Evolutionary conservation across 148 eudicot species (phyloP).

Genomic region (Polygonum maritimum): DNA sequence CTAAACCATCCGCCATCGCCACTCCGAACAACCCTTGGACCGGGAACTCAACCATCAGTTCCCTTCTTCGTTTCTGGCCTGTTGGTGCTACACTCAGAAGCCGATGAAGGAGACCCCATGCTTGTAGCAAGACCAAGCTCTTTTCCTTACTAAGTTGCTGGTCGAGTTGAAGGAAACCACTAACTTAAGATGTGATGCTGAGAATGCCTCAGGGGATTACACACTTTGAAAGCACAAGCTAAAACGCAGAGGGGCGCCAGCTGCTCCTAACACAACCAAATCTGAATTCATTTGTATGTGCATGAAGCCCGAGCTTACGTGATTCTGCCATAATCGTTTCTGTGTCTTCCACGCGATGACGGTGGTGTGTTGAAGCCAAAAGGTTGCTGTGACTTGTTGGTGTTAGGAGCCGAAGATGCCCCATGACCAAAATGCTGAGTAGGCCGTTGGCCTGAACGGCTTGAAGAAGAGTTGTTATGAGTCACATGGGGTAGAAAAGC

Average conservation of each 20-base stretch:
- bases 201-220: background rate
- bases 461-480: conserved; percentile 35
- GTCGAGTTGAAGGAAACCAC: background rate
- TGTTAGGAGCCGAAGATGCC: conserved; percentile 35
- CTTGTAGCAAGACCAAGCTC: background rate
- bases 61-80: background rate
- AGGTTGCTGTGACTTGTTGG: conserved; percentile 28
- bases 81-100: background rate
- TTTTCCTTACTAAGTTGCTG: background rate
- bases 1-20: background rate
- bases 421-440: conserved; percentile 52
- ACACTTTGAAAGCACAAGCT: background rate
- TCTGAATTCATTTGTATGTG: background rate
- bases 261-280: background rate
- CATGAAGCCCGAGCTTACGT: conserved; percentile 20
- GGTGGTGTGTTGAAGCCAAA: conserved; percentile 47
- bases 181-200: background rate
- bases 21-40: background rate
- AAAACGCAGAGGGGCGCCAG: background rate
- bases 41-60: background rate
- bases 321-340: conserved; percentile 68
- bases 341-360: conserved; percentile 60
- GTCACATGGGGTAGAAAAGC: conserved; percentile 24
- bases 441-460: conserved; percentile 70
- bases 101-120: background rate